Percentiles rank a stretch among this genome's conserved stretches.
These are phyloP conservation scores for Fusarium piperis DNA, from an alignment of 2,329 filamentous ascomycete genomes.

Conservation along the genomic window DNA sequence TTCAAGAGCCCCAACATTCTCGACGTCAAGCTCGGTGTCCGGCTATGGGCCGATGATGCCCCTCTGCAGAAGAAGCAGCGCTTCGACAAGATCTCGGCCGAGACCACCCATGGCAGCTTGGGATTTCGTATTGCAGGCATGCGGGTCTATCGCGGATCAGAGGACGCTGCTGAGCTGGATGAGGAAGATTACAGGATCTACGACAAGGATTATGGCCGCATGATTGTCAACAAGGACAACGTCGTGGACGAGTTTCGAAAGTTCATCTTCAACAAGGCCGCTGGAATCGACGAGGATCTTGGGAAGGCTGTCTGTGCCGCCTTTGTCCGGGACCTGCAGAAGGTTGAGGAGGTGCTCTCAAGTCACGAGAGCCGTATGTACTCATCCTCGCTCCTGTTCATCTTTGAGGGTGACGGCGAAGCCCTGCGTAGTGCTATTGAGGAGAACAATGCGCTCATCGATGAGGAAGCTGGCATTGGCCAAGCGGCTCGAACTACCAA, in stretches of 20 bases:
- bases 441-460: slow-evolving; percentile 61
- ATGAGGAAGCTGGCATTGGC: slow-evolving; percentile 60
- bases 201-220: slow-evolving; percentile 70
- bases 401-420: slow-evolving; percentile 71
- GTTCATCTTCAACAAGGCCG: slow-evolving; percentile 67
- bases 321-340: slow-evolving; percentile 63
- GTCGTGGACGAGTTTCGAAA: slow-evolving; percentile 63
- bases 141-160: slow-evolving; percentile 68
- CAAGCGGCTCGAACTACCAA: slow-evolving; percentile 49
- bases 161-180: slow-evolving; percentile 61
- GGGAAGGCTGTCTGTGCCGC: slow-evolving; percentile 64
- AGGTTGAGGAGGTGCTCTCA: slow-evolving; percentile 63
- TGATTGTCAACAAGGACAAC: slow-evolving; percentile 62
- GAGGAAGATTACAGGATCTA: slow-evolving; percentile 67
- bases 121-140: slow-evolving; percentile 74
- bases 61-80: slow-evolving; percentile 66
- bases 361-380: slow-evolving; percentile 71
- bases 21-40: slow-evolving; percentile 88
- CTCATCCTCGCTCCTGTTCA: slow-evolving; percentile 69
- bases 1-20: slow-evolving; percentile 89
- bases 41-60: slow-evolving; percentile 84
- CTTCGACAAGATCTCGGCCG: slow-evolving; percentile 66
- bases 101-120: slow-evolving; percentile 68
- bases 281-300: slow-evolving; percentile 68
- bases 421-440: slow-evolving; percentile 63